These are phyloP conservation scores for Aspergillus versicolor DNA, from an alignment of 2,329 filamentous ascomycete species.

Conservation along the genomic window DNA sequence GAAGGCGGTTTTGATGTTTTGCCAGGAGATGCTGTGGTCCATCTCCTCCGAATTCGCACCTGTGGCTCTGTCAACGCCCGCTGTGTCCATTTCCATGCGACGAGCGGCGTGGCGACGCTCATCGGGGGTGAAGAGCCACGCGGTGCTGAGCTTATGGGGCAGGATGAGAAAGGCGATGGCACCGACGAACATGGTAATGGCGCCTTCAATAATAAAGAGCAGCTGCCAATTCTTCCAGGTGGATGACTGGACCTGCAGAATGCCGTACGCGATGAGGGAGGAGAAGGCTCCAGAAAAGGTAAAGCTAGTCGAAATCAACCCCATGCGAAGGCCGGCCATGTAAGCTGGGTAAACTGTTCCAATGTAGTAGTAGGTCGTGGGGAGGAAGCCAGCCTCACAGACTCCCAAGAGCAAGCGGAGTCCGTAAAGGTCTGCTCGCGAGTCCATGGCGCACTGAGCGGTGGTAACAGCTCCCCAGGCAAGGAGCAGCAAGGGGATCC, in stretches of 20 bases:
- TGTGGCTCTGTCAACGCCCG: neutral
- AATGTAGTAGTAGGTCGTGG: neutral
- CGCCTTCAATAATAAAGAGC: neutral
- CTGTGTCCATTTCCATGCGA: neutral
- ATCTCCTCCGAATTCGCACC: neutral
- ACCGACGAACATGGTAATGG: neutral
- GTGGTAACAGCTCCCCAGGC: neutral
- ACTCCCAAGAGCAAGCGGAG: neutral
- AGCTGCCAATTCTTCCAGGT: neutral
- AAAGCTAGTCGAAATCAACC: neutral
- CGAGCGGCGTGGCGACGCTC: neutral
- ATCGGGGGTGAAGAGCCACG: neutral
- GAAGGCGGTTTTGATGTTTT: neutral
- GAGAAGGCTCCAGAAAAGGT: neutral
- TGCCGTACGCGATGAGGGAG: neutral
- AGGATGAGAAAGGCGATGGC: neutral
- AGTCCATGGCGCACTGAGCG: neutral
- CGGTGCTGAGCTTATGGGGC: neutral
- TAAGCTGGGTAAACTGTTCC: neutral
- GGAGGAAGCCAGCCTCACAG: neutral
- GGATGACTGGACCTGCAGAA: neutral
- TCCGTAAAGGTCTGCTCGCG: neutral
- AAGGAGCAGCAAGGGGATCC: neutral
- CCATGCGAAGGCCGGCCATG: neutral
- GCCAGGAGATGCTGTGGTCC: neutral